Base-by-base conservation (phyloP, 139 green algal species). In the Micractinium conductrix region DNA sequence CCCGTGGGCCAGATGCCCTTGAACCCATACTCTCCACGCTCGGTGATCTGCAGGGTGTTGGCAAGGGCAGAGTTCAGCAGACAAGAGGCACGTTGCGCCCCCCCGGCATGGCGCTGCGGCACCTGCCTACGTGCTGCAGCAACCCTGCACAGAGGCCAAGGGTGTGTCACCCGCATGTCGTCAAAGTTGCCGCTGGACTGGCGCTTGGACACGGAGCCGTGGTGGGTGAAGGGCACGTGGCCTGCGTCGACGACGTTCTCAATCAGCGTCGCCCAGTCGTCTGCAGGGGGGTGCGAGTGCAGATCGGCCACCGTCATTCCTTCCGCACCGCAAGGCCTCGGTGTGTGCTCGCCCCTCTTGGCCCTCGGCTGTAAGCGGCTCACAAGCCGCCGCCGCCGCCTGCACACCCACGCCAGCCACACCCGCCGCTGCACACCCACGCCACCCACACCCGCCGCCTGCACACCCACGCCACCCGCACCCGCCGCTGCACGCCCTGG, bases 191-290 rank as follows among this genome's bases (percentile, higher is more conserved):
- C 78, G 67, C 70, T 74, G 78, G n/a, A 79, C 42, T 81, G 72
- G 17, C 89, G 80, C 60, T 87, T 88, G 67, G 74, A 85, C 37
- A 92, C 81, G 74, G 74, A 86, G 55, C 70, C 90, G 75, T 91
- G 86, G 80, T 93, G 90, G 6, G 90, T 92, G 85, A 93, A 93
- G 43, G 88, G 88, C 74, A 93, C 90, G 55, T 93, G 90, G 9
- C 86, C 85, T 1, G 48, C 69, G 42, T 93, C 90, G 6, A 82
- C 8, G 5, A 89, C 79, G 60, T 93, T 93, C 74, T 93, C 90
- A 38, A 93, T 74, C 45, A 91, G 78, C 1, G 85, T 91, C 10
- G 71, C 33, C 48, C 82, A 90, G 70, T 91, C 89, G n/a, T n/a
- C n/a, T 26, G 60, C 22, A 37, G 60, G 60, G 24, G 60, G 24